Evolutionary conservation across 345 rosid species (phyloP), one percentile per base, ranked within the genome.

Genomic region (Camelina laxa): DNA sequence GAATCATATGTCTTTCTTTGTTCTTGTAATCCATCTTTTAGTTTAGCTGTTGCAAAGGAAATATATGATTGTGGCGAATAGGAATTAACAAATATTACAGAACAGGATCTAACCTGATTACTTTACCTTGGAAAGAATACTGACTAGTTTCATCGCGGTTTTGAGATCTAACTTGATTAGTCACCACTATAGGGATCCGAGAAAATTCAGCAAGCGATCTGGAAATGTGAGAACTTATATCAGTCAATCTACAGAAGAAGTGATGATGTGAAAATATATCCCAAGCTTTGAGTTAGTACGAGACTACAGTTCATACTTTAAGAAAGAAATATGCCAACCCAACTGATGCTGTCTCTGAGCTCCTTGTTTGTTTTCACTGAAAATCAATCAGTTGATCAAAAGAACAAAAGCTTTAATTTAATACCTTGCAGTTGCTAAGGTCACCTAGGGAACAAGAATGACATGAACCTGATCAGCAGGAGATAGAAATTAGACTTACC

Each of bases 151-250:
- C 88, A 47, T 87, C 79, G 24, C 17, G 78, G 80, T 76, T 85
- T 63, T 84, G 97, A 58, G 92, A 87, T 83, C 91, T 84, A 80
- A 89, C 97, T 91, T 89, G 98, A 77, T 90, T 92, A 65, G 97
- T 93, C 60, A 93, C 97, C 35, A 91, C 70, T 48, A 93, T 72
- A 61, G 91, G 98, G 72, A 93, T 87, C 82, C 89, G 77, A 11
- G 93, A 88, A 76, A 88, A 81, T 59, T 91, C 97, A 74, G 96
- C 94, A 44, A 91, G 91, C 20, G 96, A 89, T 88, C 97, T 91
- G 69, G 49, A 50, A 6, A 41, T 17, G 73, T 54, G 65, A 49
- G 13, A 71, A 71, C 6, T 48, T 59, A 48, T n/a, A 4, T 45
- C 19, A 16, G 24, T 65, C 22, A 36, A 16, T 68, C 17, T 16